phyloP scores from a whole-genome alignment of 768 basidiomycete species.

The Boletus fagicola region DNA sequence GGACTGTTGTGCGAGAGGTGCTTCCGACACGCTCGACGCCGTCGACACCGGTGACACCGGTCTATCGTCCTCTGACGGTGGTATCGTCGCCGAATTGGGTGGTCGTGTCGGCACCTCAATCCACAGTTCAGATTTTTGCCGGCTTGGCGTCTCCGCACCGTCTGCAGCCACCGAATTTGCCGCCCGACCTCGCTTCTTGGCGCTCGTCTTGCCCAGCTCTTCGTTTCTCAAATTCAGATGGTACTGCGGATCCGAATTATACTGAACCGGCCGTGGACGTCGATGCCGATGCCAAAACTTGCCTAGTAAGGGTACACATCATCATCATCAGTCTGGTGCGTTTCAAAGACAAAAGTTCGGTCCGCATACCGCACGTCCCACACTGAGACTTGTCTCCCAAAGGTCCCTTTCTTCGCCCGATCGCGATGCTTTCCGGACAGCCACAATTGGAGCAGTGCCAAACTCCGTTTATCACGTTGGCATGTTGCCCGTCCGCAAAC shows the following conservation, averaged over 20 bases:
- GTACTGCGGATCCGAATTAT: conserved; percentile 70
- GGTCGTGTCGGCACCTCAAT: conserved; percentile 36
- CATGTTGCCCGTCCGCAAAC: conserved; percentile 78
- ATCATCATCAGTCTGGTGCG: conserved; percentile 3
- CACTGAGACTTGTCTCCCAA: conserved; percentile 89
- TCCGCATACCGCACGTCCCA: conserved; percentile 79
- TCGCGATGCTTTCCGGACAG: conserved; percentile 80
- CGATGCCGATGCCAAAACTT: conserved; percentile 90
- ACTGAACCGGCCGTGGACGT: conserved; percentile 75
- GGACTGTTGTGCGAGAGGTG: conserved; percentile 66
- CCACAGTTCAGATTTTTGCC: conserved; percentile 37
- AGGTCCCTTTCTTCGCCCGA: conserved; percentile 86
- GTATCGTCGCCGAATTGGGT: conserved; percentile 29
- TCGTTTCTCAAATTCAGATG: conserved; percentile 61
- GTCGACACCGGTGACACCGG: conserved; percentile 69
- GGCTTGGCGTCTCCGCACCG: conserved; percentile 56
- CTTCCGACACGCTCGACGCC: conserved; percentile 70
- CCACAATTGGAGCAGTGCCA: conserved; percentile 98
- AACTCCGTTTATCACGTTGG: conserved; percentile 76
- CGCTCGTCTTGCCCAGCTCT: conserved; percentile 51
- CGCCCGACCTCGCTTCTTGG: conserved; percentile 48
- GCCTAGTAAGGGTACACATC: conserved; percentile 42
- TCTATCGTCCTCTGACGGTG: conserved; percentile 47
- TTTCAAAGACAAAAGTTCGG: conserved; percentile 2
- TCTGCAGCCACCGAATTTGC: conserved; percentile 27